Conservation (phyloP, 164 flowering plant species). For the grape (Vitis vinifera) region DNA sequence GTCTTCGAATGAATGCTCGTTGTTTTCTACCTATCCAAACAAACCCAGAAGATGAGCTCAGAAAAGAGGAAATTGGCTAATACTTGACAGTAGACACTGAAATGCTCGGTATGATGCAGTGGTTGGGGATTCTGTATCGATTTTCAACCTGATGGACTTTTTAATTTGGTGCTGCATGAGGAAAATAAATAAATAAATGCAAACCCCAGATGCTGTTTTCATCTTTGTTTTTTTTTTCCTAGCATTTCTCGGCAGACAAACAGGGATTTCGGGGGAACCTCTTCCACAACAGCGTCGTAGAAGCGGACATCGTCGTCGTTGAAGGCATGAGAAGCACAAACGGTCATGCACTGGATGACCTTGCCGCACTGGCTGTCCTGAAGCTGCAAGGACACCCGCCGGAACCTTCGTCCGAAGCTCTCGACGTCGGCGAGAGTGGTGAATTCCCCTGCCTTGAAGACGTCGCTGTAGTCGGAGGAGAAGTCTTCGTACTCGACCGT, state of each 20-base stretch:
- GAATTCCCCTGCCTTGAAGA: slow-evolving; percentile 23
- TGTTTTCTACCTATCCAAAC: slow-evolving; percentile 28
- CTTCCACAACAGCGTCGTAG: slow-evolving; percentile 54
- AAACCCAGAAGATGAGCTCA: background rate
- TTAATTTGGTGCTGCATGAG: too few relatives aligned
- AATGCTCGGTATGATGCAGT: background rate
- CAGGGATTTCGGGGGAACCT: slow-evolving; percentile 4
- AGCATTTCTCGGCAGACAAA: too few relatives aligned
- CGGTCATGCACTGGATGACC: slow-evolving; percentile 23
- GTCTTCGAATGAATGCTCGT: slow-evolving; percentile 25
- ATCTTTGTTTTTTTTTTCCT: too few relatives aligned
- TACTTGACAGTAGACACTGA: background rate
- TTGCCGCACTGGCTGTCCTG: slow-evolving; percentile 50
- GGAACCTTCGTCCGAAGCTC: slow-evolving; percentile 31
- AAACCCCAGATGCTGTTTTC: too few relatives aligned
- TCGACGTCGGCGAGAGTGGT: slow-evolving; percentile 19
- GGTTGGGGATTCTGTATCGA: too few relatives aligned
- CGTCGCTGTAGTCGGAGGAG: slow-evolving; percentile 13
- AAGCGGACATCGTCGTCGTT: slow-evolving; percentile 29
- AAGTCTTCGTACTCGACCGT: slow-evolving; percentile 29
- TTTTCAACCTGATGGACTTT: too few relatives aligned
- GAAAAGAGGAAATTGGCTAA: background rate
- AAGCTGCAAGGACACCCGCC: slow-evolving; percentile 41
- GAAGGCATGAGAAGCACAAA: slow-evolving; percentile 32
- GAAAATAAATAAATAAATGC: too few relatives aligned